phyloP scores from a whole-genome alignment of 2,329 filamentous ascomycete species.

The Alternaria triticimaculans region DNA sequence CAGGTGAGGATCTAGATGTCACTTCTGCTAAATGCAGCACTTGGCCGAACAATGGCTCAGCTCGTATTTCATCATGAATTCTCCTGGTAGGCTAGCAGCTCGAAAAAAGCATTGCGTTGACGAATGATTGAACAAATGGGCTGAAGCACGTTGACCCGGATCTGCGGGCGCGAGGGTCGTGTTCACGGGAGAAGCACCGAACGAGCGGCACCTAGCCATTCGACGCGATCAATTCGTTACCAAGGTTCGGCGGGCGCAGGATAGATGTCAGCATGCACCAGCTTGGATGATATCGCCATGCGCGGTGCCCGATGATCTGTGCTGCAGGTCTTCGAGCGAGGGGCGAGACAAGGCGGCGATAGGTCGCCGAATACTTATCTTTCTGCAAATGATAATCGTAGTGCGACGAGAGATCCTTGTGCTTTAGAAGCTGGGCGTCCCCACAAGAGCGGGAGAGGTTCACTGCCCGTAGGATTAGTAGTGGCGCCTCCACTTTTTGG shows the following conservation, averaged over 20 bases:
- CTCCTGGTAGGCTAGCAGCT: background rate
- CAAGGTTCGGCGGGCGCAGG: slow-evolving; percentile 6
- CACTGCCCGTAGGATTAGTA: background rate
- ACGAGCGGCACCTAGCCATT: slow-evolving; percentile 1
- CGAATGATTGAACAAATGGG: background rate
- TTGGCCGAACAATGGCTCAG: background rate
- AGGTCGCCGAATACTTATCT: slow-evolving; percentile 1
- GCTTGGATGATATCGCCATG: background rate
- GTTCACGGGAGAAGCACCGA: slow-evolving; percentile 17
- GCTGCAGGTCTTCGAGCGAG: background rate
- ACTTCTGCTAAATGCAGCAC: background rate
- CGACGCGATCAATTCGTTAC: background rate
- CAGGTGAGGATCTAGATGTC: background rate
- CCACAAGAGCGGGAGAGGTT: slow-evolving; percentile 5
- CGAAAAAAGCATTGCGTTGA: background rate
- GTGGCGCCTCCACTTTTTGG: slow-evolving; percentile 6
- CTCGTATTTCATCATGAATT: background rate
- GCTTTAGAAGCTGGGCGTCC: background rate
- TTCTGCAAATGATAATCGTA: background rate
- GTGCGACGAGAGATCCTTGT: background rate
- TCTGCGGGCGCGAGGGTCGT: slow-evolving; percentile 4
- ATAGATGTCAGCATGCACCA: background rate
- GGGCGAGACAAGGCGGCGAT: background rate
- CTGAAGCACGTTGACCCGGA: slow-evolving; percentile 4
- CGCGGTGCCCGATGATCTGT: background rate